Percentiles rank a stretch among this genome's conserved stretches.
These are phyloP conservation scores for Corylus avellana DNA, from an alignment of 306 rosid genomes.

Conservation along the genomic window DNA sequence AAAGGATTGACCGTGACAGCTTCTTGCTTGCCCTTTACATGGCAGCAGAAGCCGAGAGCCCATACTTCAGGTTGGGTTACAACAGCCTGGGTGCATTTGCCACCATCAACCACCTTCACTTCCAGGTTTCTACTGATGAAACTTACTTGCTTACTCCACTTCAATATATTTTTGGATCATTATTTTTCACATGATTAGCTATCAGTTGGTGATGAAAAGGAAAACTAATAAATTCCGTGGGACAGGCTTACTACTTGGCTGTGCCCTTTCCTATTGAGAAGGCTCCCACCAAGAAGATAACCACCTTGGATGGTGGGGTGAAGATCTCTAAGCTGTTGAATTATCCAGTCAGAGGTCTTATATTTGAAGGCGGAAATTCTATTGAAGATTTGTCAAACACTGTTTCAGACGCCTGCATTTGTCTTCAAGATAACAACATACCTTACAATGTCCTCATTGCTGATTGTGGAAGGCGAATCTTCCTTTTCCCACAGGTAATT, in stretches of 20 bases:
- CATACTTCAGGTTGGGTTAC: conserved; percentile 84
- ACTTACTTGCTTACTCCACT: conserved; percentile 1
- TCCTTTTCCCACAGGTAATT: conserved; percentile 88
- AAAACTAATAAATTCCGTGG: conserved; percentile 14
- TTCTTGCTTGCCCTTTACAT: conserved; percentile 81
- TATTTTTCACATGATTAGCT: background rate
- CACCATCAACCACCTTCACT: conserved; percentile 98
- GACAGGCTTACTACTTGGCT: conserved; percentile 87
- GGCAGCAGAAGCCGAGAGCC: conserved; percentile 77
- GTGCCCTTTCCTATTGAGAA: conserved; percentile 89
- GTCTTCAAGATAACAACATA: conserved; percentile 79
- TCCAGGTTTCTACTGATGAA: conserved; percentile 58
- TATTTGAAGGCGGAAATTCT: conserved; percentile 74
- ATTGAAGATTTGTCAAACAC: conserved; percentile 59
- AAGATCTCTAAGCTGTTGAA: conserved; percentile 60
- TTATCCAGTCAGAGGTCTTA: conserved; percentile 86
- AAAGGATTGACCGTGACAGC: conserved; percentile 82
- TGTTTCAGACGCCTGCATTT: conserved; percentile 82
- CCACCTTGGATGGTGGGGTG: conserved; percentile 51
- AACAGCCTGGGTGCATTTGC: conserved; percentile 98
- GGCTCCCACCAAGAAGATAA: conserved; percentile 76
- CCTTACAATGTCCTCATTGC: conserved; percentile 87
- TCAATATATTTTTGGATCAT: background rate
- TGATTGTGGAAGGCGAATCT: conserved; percentile 73
- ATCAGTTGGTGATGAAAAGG: background rate